Evolutionary conservation across 306 rosid species (phyloP), one percentile per base, ranked within the genome.

Genomic region (Cyamopsis tetragonoloba): DNA sequence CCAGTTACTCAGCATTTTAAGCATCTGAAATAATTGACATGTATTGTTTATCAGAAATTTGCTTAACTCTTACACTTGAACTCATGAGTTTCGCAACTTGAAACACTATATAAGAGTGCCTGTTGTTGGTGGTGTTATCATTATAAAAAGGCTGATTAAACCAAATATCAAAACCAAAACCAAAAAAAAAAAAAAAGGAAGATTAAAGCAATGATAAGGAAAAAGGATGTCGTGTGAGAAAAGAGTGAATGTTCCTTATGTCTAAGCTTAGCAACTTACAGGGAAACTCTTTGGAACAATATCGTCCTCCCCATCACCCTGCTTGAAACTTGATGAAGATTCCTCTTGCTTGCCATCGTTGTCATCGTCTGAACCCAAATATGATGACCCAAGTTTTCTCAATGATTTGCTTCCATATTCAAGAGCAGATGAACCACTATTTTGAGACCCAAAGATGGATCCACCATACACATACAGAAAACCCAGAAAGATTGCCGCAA

Each of bases 371-470:
- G 79, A 79, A 66, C 87, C 84, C 84, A 86, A 77, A 84, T 84
- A 90, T 10, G 91, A 86, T 19, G 96, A 88, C 14, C 96, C 97
- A 68, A 91, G 91, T 80, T 68, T 87, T 80, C 73, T 85, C 84
- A 88, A 80, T 9, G 97, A 89, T 66, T 75, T 86, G 73, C 86
- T 83, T 13, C 97, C 96, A 83, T 85, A 87, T 72, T 90, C 92
- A 12, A 93, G 80, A 44, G 96, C 88, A 39, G 92, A 84, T 34
- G 88, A 72, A 66, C 93, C 87, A 14, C 48, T 50, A 60, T 44
- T 82, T 70, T 80, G 86, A 42, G 88, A 83, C 62, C 96, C 91
- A 78, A 88, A 91, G 82, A 88, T 70, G 74, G 97, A 88, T 79
- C 97, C 98, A 80, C 85, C 77, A 14, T 81, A 93, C 48, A 80